Evolutionary conservation across 768 basidiomycete species (phyloP).

Genomic region (Kwoniella bestiolae): DNA sequence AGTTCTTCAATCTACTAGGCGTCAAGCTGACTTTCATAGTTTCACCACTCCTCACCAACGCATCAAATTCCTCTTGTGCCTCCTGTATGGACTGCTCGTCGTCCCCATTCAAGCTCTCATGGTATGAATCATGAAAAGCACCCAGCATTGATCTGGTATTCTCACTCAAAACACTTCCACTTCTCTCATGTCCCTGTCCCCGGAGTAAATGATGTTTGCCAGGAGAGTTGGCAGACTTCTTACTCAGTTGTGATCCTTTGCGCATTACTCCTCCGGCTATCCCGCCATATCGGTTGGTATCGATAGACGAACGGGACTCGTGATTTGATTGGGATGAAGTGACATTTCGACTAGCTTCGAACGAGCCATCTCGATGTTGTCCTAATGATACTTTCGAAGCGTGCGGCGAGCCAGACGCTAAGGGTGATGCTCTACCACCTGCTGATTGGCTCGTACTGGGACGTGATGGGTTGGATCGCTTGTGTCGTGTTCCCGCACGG

Average conservation of each 20-base stretch:
- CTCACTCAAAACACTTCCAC: slow-evolving; percentile 35
- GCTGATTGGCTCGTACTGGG: slow-evolving; percentile 1
- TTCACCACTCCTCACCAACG: slow-evolving; percentile 82
- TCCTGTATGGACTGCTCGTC: slow-evolving; percentile 27
- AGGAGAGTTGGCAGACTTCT: slow-evolving; percentile 10
- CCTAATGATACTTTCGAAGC: slow-evolving; percentile 17
- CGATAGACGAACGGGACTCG: slow-evolving; percentile 15
- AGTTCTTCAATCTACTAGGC: slow-evolving; percentile 86
- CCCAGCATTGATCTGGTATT: slow-evolving; percentile 42
- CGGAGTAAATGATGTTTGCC: slow-evolving; percentile 4
- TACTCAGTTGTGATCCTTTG: slow-evolving; percentile 18
- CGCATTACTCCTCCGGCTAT: slow-evolving; percentile 18
- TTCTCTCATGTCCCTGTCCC: slow-evolving; percentile 32
- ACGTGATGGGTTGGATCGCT: slow-evolving; percentile 26
- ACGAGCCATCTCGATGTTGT: slow-evolving; percentile 8
- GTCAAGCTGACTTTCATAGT: slow-evolving; percentile 97
- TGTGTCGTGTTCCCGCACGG: slow-evolving; percentile 17
- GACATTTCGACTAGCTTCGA: slow-evolving; percentile 3
- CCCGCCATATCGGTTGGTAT: slow-evolving; percentile 18
- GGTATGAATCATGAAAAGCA: slow-evolving; percentile 39
- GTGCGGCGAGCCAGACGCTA: slow-evolving; percentile 24
- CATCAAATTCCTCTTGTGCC: slow-evolving; percentile 79
- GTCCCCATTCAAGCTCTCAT: slow-evolving; percentile 6
- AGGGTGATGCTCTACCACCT: slow-evolving; percentile 22
- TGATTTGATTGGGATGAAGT: slow-evolving; percentile 1